A percentile compares a stretch with the other conserved stretches of the same genome.
Conservation (phyloP, 768 basidiomycete species). For the Pleurotus salmoneostramineus region DNA sequence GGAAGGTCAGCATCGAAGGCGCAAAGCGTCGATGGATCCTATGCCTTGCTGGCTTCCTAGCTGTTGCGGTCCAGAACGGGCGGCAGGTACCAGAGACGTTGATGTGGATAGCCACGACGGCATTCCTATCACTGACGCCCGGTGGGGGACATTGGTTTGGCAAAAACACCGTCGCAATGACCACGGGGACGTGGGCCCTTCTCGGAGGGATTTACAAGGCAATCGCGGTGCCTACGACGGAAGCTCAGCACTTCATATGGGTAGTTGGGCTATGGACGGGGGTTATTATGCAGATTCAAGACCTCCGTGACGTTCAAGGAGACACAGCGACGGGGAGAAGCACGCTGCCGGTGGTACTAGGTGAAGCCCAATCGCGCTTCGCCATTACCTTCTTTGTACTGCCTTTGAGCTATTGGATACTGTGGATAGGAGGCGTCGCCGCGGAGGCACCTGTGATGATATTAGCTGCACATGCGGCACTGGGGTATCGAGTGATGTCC, state of each 20-base stretch:
- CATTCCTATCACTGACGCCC: constrained; percentile 10
- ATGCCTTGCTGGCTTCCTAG: constrained; percentile 6
- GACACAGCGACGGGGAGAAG: constrained; percentile 11
- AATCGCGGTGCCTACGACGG: constrained; percentile 3
- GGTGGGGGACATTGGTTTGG: constrained; percentile 15
- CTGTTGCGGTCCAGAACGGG: constrained; percentile 3
- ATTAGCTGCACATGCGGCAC: constrained; percentile 1
- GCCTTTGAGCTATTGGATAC: constrained; percentile 2
- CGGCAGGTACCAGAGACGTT: constrained; percentile 6
- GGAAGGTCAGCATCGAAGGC: constrained; percentile 12
- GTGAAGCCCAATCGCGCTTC: constrained; percentile 7
- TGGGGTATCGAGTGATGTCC: constrained; percentile 13
- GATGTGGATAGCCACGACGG: constrained; percentile 11
- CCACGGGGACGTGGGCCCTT: constrained; percentile 13
- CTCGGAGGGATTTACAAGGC: constrained; percentile 11
- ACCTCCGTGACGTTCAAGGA: constrained; percentile 13
- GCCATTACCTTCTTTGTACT: constrained; percentile 9
- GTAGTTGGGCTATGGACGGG: constrained; percentile 11
- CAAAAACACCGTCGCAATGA: constrained; percentile 13
- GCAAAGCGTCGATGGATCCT: constrained; percentile 14
- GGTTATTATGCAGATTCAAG: constrained; percentile 11
- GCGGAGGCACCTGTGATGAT: constrained; percentile 2
- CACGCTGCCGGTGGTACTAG: constrained; percentile 12
- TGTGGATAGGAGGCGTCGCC: constrained; percentile 9
- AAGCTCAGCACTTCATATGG: not conserved